phyloP scores from a whole-genome alignment of 129 eudicot species.

The Tagetes patula region DNA sequence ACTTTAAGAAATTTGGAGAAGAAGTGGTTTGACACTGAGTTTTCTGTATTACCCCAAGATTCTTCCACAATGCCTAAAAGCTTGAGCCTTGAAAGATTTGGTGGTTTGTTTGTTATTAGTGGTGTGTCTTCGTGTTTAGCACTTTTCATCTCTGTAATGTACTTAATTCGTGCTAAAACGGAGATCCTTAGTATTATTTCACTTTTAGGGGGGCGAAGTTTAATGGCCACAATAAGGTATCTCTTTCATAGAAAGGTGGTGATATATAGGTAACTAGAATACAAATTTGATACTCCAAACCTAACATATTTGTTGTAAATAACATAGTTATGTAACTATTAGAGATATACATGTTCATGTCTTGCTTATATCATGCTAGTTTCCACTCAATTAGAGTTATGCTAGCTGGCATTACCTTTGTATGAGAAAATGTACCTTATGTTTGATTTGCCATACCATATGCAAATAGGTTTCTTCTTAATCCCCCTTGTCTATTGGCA shows the following conservation, averaged over 20 bases:
- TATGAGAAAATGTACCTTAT: too few relatives aligned
- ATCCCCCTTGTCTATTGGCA: too few relatives aligned
- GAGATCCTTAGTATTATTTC: slow-evolving; percentile 10
- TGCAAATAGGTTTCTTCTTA: too few relatives aligned
- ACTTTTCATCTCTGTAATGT: neutral
- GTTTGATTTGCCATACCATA: too few relatives aligned
- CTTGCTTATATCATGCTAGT: too few relatives aligned
- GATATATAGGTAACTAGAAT: neutral
- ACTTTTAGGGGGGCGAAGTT: neutral
- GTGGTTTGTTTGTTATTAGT: slow-evolving; percentile 32
- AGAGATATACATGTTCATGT: too few relatives aligned
- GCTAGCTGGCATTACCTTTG: too few relatives aligned
- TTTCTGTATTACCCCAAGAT: slow-evolving; percentile 1
- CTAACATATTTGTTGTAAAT: too few relatives aligned
- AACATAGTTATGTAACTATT: too few relatives aligned
- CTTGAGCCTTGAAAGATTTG: slow-evolving; percentile 13
- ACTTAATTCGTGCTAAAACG: slow-evolving; percentile 10
- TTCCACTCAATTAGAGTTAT: too few relatives aligned
- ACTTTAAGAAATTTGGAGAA: slow-evolving; percentile 10
- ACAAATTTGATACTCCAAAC: neutral
- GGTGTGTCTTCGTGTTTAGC: slow-evolving; percentile 25
- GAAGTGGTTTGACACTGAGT: slow-evolving; percentile 21
- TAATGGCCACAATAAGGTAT: slow-evolving; percentile 1
- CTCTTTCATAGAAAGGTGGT: neutral
- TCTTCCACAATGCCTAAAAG: slow-evolving; percentile 6